Evolutionary conservation across 306 rosid genomes (phyloP).

Genomic region (Benincasa hispida): DNA sequence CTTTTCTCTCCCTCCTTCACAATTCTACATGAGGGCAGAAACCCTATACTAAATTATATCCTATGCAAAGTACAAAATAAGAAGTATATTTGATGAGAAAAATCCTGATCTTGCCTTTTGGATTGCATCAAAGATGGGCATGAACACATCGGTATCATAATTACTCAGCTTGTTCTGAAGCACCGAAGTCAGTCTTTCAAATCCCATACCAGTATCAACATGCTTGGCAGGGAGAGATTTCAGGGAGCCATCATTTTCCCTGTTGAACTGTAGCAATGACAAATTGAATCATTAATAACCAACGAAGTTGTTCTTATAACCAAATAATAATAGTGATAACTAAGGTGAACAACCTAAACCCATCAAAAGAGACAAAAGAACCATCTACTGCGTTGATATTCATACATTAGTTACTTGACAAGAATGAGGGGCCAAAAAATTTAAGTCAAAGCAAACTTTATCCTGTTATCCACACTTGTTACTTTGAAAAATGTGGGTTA

Average conservation of each 20-base stretch:
- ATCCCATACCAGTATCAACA: slow-evolving; percentile 96
- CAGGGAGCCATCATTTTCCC: slow-evolving; percentile 84
- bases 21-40: not conserved
- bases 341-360: not conserved
- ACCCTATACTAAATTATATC: not conserved
- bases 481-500: not conserved
- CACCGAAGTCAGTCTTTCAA: slow-evolving; percentile 81
- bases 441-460: not conserved
- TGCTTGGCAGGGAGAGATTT: slow-evolving; percentile 89
- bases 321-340: not conserved
- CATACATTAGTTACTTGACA: not conserved
- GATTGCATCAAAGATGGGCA: slow-evolving; percentile 86
- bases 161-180: slow-evolving; percentile 91
- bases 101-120: slow-evolving; percentile 39
- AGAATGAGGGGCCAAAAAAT: not conserved
- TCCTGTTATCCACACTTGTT: not conserved
- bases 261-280: slow-evolving; percentile 45
- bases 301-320: not conserved
- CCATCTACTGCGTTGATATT: not conserved
- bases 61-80: not conserved
- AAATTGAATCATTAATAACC: not conserved
- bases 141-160: slow-evolving; percentile 86
- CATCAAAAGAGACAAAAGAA: not conserved
- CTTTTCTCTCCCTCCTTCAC: not conserved
- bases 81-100: not conserved